Percentiles rank a stretch among this genome's conserved stretches.
phyloP scores from a whole-genome alignment of 2,329 filamentous ascomycete genomes.

The Delphinella strobiligena region DNA sequence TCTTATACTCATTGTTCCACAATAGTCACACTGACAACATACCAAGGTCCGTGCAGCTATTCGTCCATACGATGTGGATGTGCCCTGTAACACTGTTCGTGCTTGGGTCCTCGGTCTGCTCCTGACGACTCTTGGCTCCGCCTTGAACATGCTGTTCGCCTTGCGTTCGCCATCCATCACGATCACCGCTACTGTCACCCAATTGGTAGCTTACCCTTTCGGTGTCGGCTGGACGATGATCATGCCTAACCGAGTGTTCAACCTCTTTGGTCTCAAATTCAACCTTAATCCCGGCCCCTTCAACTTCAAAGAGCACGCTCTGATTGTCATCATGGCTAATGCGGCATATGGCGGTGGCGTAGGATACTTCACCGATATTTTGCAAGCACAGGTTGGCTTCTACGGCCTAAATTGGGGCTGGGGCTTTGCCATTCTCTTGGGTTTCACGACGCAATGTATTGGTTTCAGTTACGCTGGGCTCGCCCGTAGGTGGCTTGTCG shows the following conservation, averaged over 20 bases:
- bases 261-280: constrained; percentile 41
- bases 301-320: constrained; percentile 50
- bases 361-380: constrained; percentile 58
- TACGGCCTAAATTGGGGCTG: constrained; percentile 47
- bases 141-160: constrained; percentile 66
- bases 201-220: constrained; percentile 24
- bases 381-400: constrained; percentile 59
- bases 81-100: constrained; percentile 50
- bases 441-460: constrained; percentile 23
- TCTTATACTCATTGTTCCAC: no score
- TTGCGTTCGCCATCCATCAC: constrained; percentile 28
- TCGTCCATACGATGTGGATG: constrained; percentile 50
- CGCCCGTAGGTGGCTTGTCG: constrained; percentile 66
- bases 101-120: constrained; percentile 50
- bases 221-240: constrained; percentile 43
- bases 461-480: constrained; percentile 78
- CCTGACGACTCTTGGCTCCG: constrained; percentile 48
- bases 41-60: constrained; percentile 27
- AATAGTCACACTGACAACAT: not conserved
- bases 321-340: constrained; percentile 54
- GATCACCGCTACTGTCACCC: constrained; percentile 19
- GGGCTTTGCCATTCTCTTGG: constrained; percentile 3
- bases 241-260: constrained; percentile 42
- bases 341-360: constrained; percentile 35
- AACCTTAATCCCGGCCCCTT: constrained; percentile 47